Evolutionary conservation across 768 basidiomycete genomes (phyloP).

Genomic region (Russula sp.): DNA sequence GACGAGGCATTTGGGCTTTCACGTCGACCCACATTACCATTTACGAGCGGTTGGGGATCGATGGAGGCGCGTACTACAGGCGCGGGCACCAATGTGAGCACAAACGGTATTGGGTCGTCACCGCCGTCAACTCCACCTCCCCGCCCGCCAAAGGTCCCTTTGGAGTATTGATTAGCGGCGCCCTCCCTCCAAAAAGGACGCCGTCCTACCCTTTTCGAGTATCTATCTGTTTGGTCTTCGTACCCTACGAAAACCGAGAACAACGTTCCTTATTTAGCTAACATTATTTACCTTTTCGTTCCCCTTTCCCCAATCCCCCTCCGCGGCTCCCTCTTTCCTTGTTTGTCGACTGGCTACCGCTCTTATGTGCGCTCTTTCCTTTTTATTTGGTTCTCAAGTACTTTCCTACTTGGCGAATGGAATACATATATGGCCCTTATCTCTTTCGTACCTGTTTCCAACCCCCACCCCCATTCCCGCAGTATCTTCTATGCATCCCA

Average conservation of each 20-base stretch:
- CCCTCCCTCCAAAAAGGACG: neutral
- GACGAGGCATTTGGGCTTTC: constrained; percentile 31
- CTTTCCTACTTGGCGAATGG: constrained; percentile 31
- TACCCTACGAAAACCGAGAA: neutral
- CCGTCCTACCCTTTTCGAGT: neutral
- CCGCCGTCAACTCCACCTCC: constrained; percentile 30
- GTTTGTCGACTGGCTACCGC: constrained; percentile 7
- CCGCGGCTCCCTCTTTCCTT: neutral
- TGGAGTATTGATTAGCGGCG: constrained; percentile 14
- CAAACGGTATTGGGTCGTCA: constrained; percentile 18
- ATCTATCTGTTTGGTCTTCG: neutral
- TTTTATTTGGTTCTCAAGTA: neutral
- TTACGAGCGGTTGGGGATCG: constrained; percentile 13
- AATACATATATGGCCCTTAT: constrained; percentile 57
- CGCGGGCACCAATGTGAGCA: neutral
- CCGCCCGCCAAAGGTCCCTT: constrained; percentile 31
- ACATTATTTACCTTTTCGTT: constrained; percentile 20
- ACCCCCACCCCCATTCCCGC: neutral
- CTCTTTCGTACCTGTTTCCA: constrained; percentile 34
- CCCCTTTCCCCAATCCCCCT: too few relatives aligned
- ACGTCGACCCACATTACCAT: constrained; percentile 27
- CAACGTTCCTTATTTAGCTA: constrained; percentile 16
- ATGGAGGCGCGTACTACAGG: neutral
- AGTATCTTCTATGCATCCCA: neutral
- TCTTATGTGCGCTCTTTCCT: constrained; percentile 12